Conservation (phyloP, 441 rosid genomes). For the Omphalea diandra region DNA sequence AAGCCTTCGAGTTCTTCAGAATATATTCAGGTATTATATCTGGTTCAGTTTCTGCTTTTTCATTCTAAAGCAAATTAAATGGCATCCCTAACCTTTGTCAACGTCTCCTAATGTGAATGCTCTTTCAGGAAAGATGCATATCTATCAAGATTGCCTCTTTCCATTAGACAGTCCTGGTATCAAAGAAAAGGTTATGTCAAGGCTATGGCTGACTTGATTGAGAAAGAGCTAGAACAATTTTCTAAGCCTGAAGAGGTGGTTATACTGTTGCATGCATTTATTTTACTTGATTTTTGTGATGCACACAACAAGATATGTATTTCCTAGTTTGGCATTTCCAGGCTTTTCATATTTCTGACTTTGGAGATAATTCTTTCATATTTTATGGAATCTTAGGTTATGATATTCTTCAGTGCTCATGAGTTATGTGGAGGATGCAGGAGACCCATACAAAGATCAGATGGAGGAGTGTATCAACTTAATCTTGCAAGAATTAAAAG, state of each 20-base stretch:
- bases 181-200: slow-evolving; percentile 78
- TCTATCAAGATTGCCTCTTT: slow-evolving; percentile 78
- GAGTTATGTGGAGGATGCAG: slow-evolving; percentile 82
- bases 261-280: slow-evolving; percentile 10
- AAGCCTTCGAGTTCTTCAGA: slow-evolving; percentile 79
- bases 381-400: slow-evolving; percentile 46
- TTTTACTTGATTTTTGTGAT: neutral
- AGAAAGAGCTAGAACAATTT: slow-evolving; percentile 65
- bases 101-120: slow-evolving; percentile 20
- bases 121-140: slow-evolving; percentile 63
- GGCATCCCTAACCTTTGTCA: slow-evolving; percentile 12
- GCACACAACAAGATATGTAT: neutral
- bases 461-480: slow-evolving; percentile 90
- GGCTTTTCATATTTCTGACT: neutral
- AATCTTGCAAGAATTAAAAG: slow-evolving; percentile 79
- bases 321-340: neutral
- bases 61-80: neutral
- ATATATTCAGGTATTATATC: slow-evolving; percentile 55
- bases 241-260: slow-evolving; percentile 67
- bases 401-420: slow-evolving; percentile 95
- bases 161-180: slow-evolving; percentile 84
- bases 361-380: neutral
- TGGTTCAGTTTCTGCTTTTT: slow-evolving; percentile 10
- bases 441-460: slow-evolving; percentile 96
- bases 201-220: slow-evolving; percentile 92